Evolutionary conservation across 2,329 filamentous ascomycete genomes (phyloP).

Genomic region (Aspergillus sp.): DNA sequence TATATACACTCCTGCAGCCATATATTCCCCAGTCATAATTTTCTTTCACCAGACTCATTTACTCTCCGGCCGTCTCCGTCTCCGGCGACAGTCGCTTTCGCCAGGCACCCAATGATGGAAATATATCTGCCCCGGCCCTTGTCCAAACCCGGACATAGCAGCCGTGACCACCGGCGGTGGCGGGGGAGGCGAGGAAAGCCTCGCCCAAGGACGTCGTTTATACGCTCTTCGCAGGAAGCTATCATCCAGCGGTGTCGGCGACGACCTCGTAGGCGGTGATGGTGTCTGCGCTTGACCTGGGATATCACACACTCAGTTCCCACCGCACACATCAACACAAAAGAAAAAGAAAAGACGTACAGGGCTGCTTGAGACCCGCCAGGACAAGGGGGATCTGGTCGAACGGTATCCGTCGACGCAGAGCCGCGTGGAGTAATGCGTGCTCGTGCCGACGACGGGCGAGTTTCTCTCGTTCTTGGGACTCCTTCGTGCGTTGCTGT

Average conservation of each 20-base stretch:
- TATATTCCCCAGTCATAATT: no score
- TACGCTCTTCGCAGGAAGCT: neutral
- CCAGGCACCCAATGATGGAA: conserved; percentile 2
- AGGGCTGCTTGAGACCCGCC: neutral
- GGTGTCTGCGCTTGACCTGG: neutral
- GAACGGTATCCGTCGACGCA: conserved; percentile 1
- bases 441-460: conserved; percentile 4
- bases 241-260: neutral
- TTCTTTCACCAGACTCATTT: no score
- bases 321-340: no score
- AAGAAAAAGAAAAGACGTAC: neutral
- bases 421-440: conserved; percentile 3
- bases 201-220: neutral
- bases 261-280: neutral
- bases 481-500: neutral
- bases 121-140: neutral
- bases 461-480: conserved; percentile 4
- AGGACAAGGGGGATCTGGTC: neutral
- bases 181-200: no score
- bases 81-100: neutral
- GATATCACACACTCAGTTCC: neutral
- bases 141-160: neutral
- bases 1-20: no score
- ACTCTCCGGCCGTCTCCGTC: neutral
- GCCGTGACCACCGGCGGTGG: no score